Conservation (phyloP, 2,329 filamentous ascomycete genomes). For the Penicillium sp. region DNA sequence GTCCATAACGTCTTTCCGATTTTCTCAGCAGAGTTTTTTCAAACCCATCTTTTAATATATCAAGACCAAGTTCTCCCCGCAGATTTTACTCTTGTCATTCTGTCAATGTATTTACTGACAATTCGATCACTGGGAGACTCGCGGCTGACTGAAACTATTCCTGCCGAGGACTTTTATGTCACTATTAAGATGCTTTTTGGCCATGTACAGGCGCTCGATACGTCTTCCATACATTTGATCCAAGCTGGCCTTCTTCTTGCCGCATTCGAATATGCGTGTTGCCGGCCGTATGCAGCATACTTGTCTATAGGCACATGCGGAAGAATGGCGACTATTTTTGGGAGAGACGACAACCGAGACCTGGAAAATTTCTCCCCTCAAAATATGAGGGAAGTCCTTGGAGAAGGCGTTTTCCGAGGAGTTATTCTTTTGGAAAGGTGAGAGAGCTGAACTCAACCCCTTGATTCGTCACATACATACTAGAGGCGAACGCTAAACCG, state of each 20-base stretch:
- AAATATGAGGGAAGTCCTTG: not conserved
- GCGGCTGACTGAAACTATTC: not conserved
- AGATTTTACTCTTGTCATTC: not conserved
- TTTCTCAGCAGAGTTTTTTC: not conserved
- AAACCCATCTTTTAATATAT: not conserved
- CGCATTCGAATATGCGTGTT: not conserved
- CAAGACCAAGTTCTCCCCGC: not conserved
- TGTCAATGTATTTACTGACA: constrained; percentile 3
- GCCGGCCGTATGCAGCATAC: not conserved
- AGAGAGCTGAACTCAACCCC: not conserved
- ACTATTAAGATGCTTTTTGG: not conserved
- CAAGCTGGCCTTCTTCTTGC: constrained; percentile 1
- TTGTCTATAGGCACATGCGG: not conserved
- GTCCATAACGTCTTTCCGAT: not conserved
- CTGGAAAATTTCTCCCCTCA: not conserved
- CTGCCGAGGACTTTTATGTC: not conserved
- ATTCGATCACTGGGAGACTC: not conserved
- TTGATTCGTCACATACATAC: not conserved
- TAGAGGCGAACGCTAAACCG: not conserved
- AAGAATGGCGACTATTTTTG: not conserved
- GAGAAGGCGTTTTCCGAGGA: not conserved
- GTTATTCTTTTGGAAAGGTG: not conserved
- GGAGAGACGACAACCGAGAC: not conserved
- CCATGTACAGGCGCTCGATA: not conserved
- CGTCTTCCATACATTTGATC: not conserved